Base-by-base conservation (phyloP, 1,284 basidiomycete species). In the Rhodotorula sp. region DNA sequence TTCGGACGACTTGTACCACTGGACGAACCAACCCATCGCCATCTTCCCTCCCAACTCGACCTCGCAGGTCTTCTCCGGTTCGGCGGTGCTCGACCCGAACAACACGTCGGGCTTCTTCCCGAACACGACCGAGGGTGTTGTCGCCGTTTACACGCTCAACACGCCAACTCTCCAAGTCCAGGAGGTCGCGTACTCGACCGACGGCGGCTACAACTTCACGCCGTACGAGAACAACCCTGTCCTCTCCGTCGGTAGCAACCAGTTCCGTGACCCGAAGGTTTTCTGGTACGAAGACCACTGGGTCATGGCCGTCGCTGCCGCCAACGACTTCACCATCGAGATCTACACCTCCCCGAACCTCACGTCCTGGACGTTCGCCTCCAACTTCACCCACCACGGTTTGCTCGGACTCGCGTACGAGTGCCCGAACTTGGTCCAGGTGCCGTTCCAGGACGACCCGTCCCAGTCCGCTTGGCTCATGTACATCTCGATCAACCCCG, bases 231-330 rank as follows among this genome's bases (percentile, higher is more conserved):
- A 52, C 34, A 60, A 59, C 54, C 69, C 69, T 4, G 69, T 71
- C 43, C 48, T 71, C 62, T 52, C 67, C 31, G n/a, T 66, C 48
- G 34, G 49, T 54, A 43, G 34, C 18, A 64, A 46, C 21, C 65
- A 71, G 23, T 63, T 71, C 46, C 62, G 69, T 23, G 69, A 71
- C 65, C 69, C 69, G 0, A 71, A 71, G 39, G 62, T 67, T 34
- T 61, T 67, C 34, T 67, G 65, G 69, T 52, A 71, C 62, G n/a
- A 26, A 43, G 54, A 64, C 23, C 46, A 60, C 26, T 71, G 69
- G 69, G 56, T 66, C 20, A 48, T 71, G 43, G 34, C 20, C n/a
- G 69, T 64, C 43, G 62, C 66, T 20, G n/a, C 57, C 47, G 51
- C 65, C 6, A 52, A 64, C 31, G 59, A 66, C 10, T 67, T 56